phyloP scores from a whole-genome alignment of 2,329 filamentous ascomycete species.

The Pseudogymnoascus sp. region DNA sequence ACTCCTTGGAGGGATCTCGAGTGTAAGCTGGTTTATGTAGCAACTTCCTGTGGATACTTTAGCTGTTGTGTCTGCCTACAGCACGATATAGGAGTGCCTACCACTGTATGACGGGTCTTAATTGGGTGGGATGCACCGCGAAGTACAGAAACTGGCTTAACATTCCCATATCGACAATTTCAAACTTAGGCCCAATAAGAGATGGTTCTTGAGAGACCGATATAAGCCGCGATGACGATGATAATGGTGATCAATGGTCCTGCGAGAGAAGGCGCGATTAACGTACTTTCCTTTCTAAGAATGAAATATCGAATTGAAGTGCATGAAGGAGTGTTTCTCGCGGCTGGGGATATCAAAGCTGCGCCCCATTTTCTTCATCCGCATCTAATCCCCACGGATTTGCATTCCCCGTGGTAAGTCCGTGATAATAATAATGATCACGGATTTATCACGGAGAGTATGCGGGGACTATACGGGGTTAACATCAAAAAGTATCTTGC shows the following conservation, averaged over 20 bases:
- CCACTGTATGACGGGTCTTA: constrained; percentile 86
- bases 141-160: constrained; percentile 56
- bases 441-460: background rate
- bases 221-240: background rate
- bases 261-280: background rate
- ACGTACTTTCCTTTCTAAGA: background rate
- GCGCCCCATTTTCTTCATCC: background rate
- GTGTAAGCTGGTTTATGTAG: constrained; percentile 93
- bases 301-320: background rate
- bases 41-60: constrained; percentile 59
- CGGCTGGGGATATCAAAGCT: background rate
- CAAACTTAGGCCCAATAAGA: background rate
- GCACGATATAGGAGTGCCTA: constrained; percentile 30
- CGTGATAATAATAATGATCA: background rate
- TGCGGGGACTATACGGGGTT: background rate
- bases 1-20: constrained; percentile 69
- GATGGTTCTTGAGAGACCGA: background rate
- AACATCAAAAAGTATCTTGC: background rate
- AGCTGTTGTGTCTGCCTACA: background rate
- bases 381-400: background rate
- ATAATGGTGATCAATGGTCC: background rate
- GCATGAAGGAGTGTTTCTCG: background rate
- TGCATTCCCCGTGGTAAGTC: background rate
- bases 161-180: constrained; percentile 42
- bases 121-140: constrained; percentile 63